Conservation (phyloP, 1,139 yeast genomes). For the Saccharomyces hybrid region DNA sequence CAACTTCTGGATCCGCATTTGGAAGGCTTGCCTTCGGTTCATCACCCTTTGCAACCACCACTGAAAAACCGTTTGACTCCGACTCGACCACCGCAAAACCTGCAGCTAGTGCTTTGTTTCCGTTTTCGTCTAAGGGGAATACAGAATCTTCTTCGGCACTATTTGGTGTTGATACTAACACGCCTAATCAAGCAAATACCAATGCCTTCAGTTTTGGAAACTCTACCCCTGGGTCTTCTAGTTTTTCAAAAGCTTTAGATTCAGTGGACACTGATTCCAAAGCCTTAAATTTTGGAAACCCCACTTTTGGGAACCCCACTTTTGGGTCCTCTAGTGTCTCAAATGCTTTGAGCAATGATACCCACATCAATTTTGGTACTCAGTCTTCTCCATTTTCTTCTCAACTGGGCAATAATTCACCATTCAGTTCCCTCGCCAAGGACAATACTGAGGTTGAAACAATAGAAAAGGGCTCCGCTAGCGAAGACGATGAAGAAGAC, state of each 20-base stretch:
- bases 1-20: conserved; percentile 13
- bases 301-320: neutral
- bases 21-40: conserved; percentile 22
- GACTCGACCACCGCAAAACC: neutral
- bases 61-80: neutral
- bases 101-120: conserved; percentile 4
- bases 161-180: neutral
- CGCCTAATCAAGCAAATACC: neutral
- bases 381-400: too few relatives aligned
- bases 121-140: conserved; percentile 10
- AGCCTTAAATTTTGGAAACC: neutral
- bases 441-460: neutral
- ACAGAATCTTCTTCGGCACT: neutral
- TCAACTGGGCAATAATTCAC: too few relatives aligned
- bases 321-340: neutral
- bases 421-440: too few relatives aligned
- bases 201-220: neutral
- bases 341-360: too few relatives aligned
- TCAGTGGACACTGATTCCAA: neutral
- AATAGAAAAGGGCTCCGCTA: neutral
- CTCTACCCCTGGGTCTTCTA: neutral
- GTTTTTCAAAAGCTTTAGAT: neutral
- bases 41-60: conserved; percentile 3
- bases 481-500: neutral
- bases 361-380: too few relatives aligned